These are phyloP conservation scores for Aspergillus fumigatus DNA, from an alignment of 2,329 filamentous ascomycete species.

Conservation along the genomic window DNA sequence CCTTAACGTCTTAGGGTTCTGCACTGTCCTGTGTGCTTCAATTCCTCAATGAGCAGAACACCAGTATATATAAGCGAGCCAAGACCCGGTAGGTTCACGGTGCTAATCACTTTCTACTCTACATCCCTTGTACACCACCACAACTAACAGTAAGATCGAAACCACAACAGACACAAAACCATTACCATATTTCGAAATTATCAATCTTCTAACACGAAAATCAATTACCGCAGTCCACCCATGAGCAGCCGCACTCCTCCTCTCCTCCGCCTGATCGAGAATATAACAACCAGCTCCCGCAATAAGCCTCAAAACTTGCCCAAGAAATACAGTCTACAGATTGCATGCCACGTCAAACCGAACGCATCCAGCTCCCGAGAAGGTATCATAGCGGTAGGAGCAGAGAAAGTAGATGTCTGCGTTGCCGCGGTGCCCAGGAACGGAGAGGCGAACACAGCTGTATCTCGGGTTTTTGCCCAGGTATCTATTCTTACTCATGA, in stretches of 20 bases:
- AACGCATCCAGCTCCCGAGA: slow-evolving; percentile 59
- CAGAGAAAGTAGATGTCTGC: slow-evolving; percentile 58
- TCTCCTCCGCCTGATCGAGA: slow-evolving; percentile 13
- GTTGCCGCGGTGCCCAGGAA: slow-evolving; percentile 63
- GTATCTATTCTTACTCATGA: slow-evolving; percentile 29
- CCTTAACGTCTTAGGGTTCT: not conserved
- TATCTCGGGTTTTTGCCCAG: slow-evolving; percentile 58
- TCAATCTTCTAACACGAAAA: not conserved
- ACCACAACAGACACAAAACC: not conserved
- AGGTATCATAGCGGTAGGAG: slow-evolving; percentile 55
- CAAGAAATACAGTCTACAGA: slow-evolving; percentile 44
- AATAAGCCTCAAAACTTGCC: slow-evolving; percentile 1
- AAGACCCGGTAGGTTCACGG: not conserved
- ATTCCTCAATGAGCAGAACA: not conserved
- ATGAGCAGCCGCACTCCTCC: slow-evolving; percentile 3
- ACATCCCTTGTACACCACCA: not conserved
- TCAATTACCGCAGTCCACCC: not conserved
- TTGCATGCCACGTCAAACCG: slow-evolving; percentile 65
- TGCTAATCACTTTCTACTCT: not conserved
- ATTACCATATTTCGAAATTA: not conserved
- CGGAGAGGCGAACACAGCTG: slow-evolving; percentile 65
- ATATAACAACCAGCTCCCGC: slow-evolving; percentile 4
- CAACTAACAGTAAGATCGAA: not conserved
- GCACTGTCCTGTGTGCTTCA: not conserved
- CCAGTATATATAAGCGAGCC: not conserved